Base-by-base conservation (phyloP, 176 grass and related monocot species). In the Zoysia pacifica region DNA sequence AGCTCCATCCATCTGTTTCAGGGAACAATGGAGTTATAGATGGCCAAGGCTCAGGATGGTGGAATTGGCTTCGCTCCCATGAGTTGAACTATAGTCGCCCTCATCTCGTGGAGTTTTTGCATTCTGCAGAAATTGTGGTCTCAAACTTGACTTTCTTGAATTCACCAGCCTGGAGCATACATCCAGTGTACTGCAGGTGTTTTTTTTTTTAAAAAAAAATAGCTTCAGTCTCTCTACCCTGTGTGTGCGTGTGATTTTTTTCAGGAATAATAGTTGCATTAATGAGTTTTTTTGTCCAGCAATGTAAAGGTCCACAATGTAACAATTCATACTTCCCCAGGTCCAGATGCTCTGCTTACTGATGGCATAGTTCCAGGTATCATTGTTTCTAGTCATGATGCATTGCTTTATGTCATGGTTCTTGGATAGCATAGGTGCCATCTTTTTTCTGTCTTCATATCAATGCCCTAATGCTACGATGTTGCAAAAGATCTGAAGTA, bases 91-190 rank as follows among this genome's bases (percentile, higher is more conserved):
- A 94, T 85, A 94, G 91, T 70, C 89, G 94, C 5, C 94, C 94
- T 37, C 89, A 97, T 87, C 81, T 94, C 53, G 83, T 94, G 52
- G 95, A 97, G 74, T 91, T 97, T 73, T 20, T 91, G 46, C 40
- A 80, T 88, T 97, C 90, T 0, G 37, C 82, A 76, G 71, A 94
- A 54, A 88, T 97, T 48, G 67, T 92, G 2, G 77, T 97, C 28
- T 97, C 91, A 83, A 97, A 94, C 78, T 87, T 97, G 72, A 87
- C 87, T 40, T 92, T 97, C 77, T 73, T 97, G 12, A 85, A 97
- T 83, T 89, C 91, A 40, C 89, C 94, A 74, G 94, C 91, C 35
- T 97, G 94, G 91, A 93, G 89, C 71, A 94, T 97, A 79, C 94
- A 97, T 87, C 89, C 91, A 18, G 87, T 87, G 4, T 97, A 94